Percentiles rank a stretch among this genome's conserved stretches.
Conservation (phyloP, 352 stramenopile genomes). For the Phytophthora citrophthora region DNA sequence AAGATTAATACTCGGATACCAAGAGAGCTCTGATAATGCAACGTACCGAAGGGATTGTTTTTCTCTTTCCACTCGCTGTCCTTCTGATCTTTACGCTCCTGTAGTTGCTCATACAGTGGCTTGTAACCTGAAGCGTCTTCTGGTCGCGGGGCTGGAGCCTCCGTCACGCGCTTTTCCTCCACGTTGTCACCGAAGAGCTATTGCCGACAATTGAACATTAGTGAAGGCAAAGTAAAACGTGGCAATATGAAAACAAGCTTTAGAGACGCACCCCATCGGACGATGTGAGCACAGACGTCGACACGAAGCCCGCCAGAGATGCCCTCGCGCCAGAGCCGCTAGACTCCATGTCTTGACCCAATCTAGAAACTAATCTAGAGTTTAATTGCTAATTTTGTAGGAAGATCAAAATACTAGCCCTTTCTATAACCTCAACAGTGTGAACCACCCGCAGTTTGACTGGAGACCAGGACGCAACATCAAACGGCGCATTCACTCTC, state of each 20-base stretch:
- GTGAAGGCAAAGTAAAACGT: neutral
- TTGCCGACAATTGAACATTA: neutral
- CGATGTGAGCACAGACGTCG: conserved; percentile 83
- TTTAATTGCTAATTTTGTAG: too few species aligned
- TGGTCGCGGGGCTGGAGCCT: conserved; percentile 50
- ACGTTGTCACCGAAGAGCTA: conserved; percentile 90
- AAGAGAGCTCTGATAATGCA: neutral
- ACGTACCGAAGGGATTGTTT: conserved; percentile 86
- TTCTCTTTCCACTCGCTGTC: conserved; percentile 91
- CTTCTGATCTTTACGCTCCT: conserved; percentile 80
- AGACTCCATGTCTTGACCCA: conserved; percentile 26
- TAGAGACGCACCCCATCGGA: conserved; percentile 70
- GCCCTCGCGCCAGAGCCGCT: conserved; percentile 32
- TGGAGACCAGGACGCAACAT: conserved; percentile 9
- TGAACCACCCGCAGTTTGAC: conserved; percentile 24
- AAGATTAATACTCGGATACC: neutral
- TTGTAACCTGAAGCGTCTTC: conserved; percentile 64
- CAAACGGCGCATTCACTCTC: conserved; percentile 16
- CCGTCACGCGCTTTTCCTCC: conserved; percentile 80
- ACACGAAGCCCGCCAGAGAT: conserved; percentile 79
- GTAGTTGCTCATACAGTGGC: conserved; percentile 82
- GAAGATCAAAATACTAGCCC: neutral
- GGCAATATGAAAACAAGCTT: neutral
- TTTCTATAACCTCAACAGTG: neutral
- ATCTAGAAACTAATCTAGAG: too few species aligned